These are phyloP conservation scores for Xylaria arbuscula DNA, from an alignment of 2,329 filamentous ascomycete genomes.

Conservation along the genomic window DNA sequence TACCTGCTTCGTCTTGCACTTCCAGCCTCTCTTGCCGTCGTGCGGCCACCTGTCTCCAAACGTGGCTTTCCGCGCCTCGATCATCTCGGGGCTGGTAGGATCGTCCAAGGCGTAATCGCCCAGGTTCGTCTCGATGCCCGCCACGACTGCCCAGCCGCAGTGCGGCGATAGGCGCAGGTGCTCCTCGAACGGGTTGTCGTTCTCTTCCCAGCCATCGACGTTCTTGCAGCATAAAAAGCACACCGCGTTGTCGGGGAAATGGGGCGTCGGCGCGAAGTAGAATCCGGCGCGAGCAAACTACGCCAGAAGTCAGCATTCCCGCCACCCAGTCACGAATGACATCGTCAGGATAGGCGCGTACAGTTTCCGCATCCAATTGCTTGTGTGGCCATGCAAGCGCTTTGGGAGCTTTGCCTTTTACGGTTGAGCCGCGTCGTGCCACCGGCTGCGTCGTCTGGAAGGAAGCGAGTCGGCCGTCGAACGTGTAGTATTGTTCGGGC, in stretches of 20 bases:
- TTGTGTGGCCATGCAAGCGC: constrained; percentile 81
- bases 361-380: constrained; percentile 71
- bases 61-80: constrained; percentile 81
- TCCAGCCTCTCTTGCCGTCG: constrained; percentile 87
- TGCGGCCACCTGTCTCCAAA: constrained; percentile 91
- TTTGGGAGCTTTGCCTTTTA: constrained; percentile 68
- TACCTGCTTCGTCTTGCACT: constrained; percentile 89
- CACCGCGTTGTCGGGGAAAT: constrained; percentile 85
- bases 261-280: constrained; percentile 81
- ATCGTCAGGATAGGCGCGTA: constrained; percentile 52
- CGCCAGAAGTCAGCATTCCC: constrained; percentile 20
- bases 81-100: constrained; percentile 76
- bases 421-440: constrained; percentile 76
- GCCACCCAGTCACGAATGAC: constrained; percentile 16
- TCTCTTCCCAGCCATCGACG: constrained; percentile 91
- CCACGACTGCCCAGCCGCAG: constrained; percentile 88
- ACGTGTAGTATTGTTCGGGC: constrained; percentile 67
- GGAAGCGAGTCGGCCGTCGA: constrained; percentile 81
- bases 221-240: constrained; percentile 89
- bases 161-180: constrained; percentile 84
- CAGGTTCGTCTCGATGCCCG: constrained; percentile 69
- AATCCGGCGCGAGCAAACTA: constrained; percentile 93
- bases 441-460: constrained; percentile 75
- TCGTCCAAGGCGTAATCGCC: constrained; percentile 76
- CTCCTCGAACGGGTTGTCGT: constrained; percentile 84